phyloP scores from a whole-genome alignment of 192 early-diverging fungal species.

The Allomyces javanicus region DNA sequence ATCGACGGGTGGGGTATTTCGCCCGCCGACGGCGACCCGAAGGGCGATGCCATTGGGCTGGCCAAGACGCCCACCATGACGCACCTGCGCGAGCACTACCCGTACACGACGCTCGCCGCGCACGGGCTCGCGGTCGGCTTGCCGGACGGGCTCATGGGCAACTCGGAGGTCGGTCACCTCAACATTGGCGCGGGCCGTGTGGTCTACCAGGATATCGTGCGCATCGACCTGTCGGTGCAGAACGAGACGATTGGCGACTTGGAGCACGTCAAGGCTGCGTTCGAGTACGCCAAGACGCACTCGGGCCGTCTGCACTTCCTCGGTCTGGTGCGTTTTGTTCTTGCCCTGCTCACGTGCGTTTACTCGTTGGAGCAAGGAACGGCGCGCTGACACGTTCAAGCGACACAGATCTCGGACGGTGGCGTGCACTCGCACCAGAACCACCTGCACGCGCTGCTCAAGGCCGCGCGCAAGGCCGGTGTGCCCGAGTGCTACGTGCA shows the following conservation, averaged over 20 bases:
- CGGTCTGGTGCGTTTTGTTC: conserved; percentile 41
- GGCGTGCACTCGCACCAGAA: conserved; percentile 94
- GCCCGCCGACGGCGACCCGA: conserved; percentile 25
- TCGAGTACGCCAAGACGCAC: conserved; percentile 63
- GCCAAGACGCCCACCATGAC: conserved; percentile 89
- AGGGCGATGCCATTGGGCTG: conserved; percentile 81
- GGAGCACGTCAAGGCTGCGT: conserved; percentile 53
- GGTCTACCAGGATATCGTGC: conserved; percentile 99
- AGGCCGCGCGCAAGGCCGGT: conserved; percentile 62
- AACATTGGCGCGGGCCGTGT: conserved; percentile 99
- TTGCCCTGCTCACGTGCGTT: neutral
- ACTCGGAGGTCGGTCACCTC: conserved; percentile 97
- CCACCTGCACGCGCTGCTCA: conserved; percentile 66
- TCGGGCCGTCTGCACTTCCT: conserved; percentile 82
- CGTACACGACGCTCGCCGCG: conserved; percentile 62
- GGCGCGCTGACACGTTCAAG: neutral
- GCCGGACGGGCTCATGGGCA: conserved; percentile 98
- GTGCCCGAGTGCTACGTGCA: conserved; percentile 79
- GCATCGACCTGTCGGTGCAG: conserved; percentile 81
- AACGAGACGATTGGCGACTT: conserved; percentile 59
- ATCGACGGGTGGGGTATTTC: conserved; percentile 99
- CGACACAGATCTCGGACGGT: conserved; percentile 62
- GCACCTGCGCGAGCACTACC: conserved; percentile 49
- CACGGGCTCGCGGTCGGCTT: conserved; percentile 90
- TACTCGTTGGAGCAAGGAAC: neutral